Evolutionary conservation across 2,329 filamentous ascomycete genomes (phyloP), one percentile per base, ranked within the genome.

Genomic region (Pseudocercospora vitis): DNA sequence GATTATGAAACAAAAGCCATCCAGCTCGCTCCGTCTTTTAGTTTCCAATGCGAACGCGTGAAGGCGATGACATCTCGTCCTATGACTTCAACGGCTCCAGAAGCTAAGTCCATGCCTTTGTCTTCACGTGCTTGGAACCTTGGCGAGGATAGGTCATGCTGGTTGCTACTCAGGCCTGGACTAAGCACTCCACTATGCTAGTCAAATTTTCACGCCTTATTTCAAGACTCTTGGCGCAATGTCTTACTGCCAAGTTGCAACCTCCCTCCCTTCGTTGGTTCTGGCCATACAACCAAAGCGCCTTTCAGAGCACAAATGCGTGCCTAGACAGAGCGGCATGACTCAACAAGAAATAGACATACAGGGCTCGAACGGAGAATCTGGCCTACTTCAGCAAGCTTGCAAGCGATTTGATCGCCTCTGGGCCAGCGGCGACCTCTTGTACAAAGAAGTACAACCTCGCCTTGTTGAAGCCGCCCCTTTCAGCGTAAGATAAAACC

Each of bases 11-110:
- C n/a, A n/a, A n/a, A n/a, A n/a, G n/a, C n/a, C n/a, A n/a, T n/a
- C n/a, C n/a, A n/a, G n/a, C n/a, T n/a, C n/a, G n/a, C n/a, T n/a
- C n/a, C n/a, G n/a, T n/a, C 26, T 7, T 29, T 29, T 29, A 11
- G 63, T 70, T 69, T 46, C 69, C 57, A 47, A 60, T 65, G 24
- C 62, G 50, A 59, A 6, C 7, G 2, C 4, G 35, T 12, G 35
- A 4, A n/a, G n/a, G n/a, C n/a, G n/a, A n/a, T n/a, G n/a, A n/a
- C n/a, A 4, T 9, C 7, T 23, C n/a, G 16, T 4, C 23, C 19
- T 5, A n/a, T 35, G 31, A 9, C 14, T 29, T 7, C 12, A 9
- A 12, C 19, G 9, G 11, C n/a, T 7, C 5, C 7, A 1, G 18
- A n/a, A 23, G 9, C 23, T 8, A 16, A 21, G 19, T 40, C 19